These are phyloP conservation scores for Luffa aegyptiaca DNA, from an alignment of 306 rosid genomes.

Conservation along the genomic window DNA sequence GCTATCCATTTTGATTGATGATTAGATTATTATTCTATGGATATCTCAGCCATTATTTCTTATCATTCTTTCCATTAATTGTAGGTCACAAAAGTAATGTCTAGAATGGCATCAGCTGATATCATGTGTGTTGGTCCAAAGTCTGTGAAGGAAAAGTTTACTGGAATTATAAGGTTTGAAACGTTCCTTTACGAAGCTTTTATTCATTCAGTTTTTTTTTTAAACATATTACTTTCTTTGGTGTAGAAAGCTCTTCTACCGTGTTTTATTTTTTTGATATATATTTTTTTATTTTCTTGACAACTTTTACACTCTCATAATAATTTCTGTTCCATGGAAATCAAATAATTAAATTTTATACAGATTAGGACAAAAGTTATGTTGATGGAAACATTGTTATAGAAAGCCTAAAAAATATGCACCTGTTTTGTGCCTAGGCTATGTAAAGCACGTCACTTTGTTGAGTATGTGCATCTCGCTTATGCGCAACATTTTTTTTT, in stretches of 20 bases:
- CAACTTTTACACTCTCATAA: background rate
- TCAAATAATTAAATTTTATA: background rate
- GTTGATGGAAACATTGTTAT: background rate
- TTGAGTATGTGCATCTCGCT: background rate
- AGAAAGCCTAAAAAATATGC: background rate
- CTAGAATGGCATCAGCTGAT: slow-evolving; percentile 63
- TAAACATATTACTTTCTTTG: background rate
- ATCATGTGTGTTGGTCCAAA: slow-evolving; percentile 82
- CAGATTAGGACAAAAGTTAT: background rate
- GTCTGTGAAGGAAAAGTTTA: slow-evolving; percentile 68
- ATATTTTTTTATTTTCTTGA: background rate
- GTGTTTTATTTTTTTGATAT: background rate
- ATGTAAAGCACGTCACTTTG: background rate
- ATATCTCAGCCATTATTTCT: background rate
- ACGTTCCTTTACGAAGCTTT: background rate
- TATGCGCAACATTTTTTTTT: background rate
- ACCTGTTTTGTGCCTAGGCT: background rate
- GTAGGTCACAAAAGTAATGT: slow-evolving; percentile 78
- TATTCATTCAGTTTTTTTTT: background rate
- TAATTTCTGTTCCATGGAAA: background rate
- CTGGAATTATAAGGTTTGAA: slow-evolving; percentile 62
- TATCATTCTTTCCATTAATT: slow-evolving; percentile 1
- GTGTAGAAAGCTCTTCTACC: background rate
- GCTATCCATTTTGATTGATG: background rate
- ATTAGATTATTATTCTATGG: background rate